Evolutionary conservation across 768 basidiomycete genomes (phyloP), one percentile per base, ranked within the genome.

Genomic region (Cystofilobasidium ferigula): DNA sequence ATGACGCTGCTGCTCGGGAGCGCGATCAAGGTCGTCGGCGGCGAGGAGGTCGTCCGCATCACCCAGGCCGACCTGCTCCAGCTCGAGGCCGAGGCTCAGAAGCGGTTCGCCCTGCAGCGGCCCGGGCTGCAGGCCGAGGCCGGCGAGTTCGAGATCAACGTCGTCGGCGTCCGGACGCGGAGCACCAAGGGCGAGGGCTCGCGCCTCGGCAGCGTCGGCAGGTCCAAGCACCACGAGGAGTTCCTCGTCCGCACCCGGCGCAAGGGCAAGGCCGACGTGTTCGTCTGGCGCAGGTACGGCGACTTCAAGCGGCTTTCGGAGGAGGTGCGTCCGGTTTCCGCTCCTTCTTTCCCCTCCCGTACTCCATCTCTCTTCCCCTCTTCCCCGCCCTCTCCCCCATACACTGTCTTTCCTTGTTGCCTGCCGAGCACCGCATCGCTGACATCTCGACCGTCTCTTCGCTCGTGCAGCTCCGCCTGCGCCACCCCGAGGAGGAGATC

Each of bases 181-280:
- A 77, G 84, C 5, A 87, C 89, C 75, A 92, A 85, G 77, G 88
- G 89, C n/a, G 10, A 82, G 90, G 45, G 20, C 10, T 42, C 40
- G 40, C 10, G 28, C 30, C 28, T 32, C 51, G 48, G 24, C 48
- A 10, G 26, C 18, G 28, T 28, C 14, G 30, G 51, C 28, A 28
- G 51, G 30, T 2, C 10, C 28, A 54, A 54, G 51, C 18, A 54
- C 18, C 51, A 54, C 51, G 51, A 98, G 88, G 95, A 98, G 81
- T 99, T 99, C 74, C 85, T 99, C 71, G 84, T 99, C 35, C 84
- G 90, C 35, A 98, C 93, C 0, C 81, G 86, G 20, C 81, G 91
- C 47, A 82, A 84, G 8, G 80, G 83, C 18, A 81, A 81, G 69
- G 81, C 79, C 2, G 92, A 95, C 69, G 81, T 90, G 1, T 91